These are phyloP conservation scores for Lyophyllum decastes DNA, from an alignment of 768 basidiomycete genomes.

Conservation along the genomic window DNA sequence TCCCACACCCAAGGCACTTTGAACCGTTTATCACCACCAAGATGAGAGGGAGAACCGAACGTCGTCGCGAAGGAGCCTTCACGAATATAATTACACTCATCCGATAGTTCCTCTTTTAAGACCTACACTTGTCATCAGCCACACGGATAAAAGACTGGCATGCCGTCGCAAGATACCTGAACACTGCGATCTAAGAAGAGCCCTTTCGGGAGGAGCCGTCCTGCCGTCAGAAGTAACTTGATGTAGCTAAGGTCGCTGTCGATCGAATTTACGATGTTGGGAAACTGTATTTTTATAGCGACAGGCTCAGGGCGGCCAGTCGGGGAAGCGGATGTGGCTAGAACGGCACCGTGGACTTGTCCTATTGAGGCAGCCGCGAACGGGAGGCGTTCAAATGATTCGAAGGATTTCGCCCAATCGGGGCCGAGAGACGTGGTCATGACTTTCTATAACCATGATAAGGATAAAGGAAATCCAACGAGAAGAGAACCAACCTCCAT, in stretches of 20 bases:
- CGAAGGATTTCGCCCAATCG: slow-evolving; percentile 73
- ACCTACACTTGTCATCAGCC: slow-evolving; percentile 46
- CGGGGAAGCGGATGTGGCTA: slow-evolving; percentile 53
- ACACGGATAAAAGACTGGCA: not conserved
- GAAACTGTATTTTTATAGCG: slow-evolving; percentile 93
- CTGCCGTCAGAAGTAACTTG: slow-evolving; percentile 77
- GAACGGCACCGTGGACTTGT: slow-evolving; percentile 82
- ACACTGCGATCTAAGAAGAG: slow-evolving; percentile 90
- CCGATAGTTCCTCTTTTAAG: slow-evolving; percentile 85
- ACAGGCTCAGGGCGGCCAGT: slow-evolving; percentile 58
- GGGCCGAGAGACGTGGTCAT: slow-evolving; percentile 72
- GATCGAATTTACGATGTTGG: slow-evolving; percentile 86
- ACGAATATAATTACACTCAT: slow-evolving; percentile 89
- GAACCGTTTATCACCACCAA: slow-evolving; percentile 68
- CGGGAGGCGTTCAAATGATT: slow-evolving; percentile 78
- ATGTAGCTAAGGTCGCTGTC: slow-evolving; percentile 86
- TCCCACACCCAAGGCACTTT: slow-evolving; percentile 87
- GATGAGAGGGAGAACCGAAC: slow-evolving; percentile 52
- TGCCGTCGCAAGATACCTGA: slow-evolving; percentile 40
- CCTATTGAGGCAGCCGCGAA: slow-evolving; percentile 98
- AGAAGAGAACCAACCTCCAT: slow-evolving; percentile 68
- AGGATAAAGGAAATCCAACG: not conserved
- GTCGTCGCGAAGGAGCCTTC: slow-evolving; percentile 73
- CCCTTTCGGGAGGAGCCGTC: slow-evolving; percentile 81
- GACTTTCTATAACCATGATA: slow-evolving; percentile 51